These are phyloP conservation scores for Castanea sativa DNA, from an alignment of 306 rosid genomes.

Conservation along the genomic window DNA sequence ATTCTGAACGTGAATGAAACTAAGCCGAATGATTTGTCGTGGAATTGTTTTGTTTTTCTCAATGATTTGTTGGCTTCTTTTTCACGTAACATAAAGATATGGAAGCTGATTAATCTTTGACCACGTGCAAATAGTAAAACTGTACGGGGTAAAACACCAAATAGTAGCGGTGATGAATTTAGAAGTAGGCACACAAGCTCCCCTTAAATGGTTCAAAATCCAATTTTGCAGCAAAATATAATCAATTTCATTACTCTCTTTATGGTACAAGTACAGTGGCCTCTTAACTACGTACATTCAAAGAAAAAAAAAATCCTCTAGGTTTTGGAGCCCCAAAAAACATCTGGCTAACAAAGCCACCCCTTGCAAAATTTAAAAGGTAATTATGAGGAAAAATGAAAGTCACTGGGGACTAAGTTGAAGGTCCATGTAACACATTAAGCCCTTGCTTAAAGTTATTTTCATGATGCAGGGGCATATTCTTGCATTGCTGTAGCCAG, in stretches of 20 bases:
- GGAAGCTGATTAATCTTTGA: no score
- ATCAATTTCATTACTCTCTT: constrained; percentile 16
- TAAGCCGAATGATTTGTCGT: no score
- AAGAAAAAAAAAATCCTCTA: background rate
- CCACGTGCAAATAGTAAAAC: no score
- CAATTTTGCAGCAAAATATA: background rate
- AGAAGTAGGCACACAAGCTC: no score
- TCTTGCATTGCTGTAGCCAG: constrained; percentile 83
- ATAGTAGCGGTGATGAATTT: no score
- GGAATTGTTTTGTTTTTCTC: no score
- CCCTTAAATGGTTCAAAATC: background rate
- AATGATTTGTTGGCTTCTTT: no score
- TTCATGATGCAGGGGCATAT: constrained; percentile 72
- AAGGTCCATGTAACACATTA: constrained; percentile 24
- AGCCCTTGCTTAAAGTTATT: background rate
- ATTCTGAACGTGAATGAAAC: no score
- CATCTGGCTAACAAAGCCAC: background rate
- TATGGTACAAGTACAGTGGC: constrained; percentile 29
- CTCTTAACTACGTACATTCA: constrained; percentile 21
- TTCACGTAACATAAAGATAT: no score
- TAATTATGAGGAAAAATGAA: constrained; percentile 27
- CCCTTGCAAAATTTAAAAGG: constrained; percentile 3
- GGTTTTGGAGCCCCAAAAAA: constrained; percentile 12
- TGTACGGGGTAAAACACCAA: no score
- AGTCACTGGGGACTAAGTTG: constrained; percentile 1